phyloP scores from a whole-genome alignment of 31 red algal species.

The Endocladia muricata region DNA sequence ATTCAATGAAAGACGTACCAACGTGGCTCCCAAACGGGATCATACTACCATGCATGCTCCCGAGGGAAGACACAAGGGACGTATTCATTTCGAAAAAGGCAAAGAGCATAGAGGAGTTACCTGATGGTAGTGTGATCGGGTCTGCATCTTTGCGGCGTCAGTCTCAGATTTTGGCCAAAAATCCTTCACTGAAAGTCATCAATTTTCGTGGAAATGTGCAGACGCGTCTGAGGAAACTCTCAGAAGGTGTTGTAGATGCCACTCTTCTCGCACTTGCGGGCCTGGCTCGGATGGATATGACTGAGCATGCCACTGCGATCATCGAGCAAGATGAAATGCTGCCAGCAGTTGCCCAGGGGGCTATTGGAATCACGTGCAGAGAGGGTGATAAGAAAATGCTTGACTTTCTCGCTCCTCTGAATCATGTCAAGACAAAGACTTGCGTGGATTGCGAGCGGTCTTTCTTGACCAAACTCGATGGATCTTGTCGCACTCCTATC shows the following conservation, averaged over 20 bases:
- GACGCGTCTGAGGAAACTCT: conserved; percentile 90
- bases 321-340: conserved; percentile 95
- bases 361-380: conserved; percentile 97
- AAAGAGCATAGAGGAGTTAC: conserved; percentile 72
- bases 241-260: conserved; percentile 88
- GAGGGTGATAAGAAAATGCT: conserved; percentile 68
- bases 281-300: conserved; percentile 86
- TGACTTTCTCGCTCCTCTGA: conserved; percentile 75
- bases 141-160: conserved; percentile 91
- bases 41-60: conserved; percentile 83
- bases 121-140: conserved; percentile 90
- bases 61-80: conserved; percentile 94
- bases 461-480: conserved; percentile 89
- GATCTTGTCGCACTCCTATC: conserved; percentile 98
- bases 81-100: conserved; percentile 94
- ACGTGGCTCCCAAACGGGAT: conserved; percentile 94
- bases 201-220: conserved; percentile 99
- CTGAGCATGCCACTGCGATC: conserved; percentile 75
- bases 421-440: conserved; percentile 72
- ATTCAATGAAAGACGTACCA: conserved; percentile 99
- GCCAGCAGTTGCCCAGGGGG: conserved; percentile 98
- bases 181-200: conserved; percentile 86
- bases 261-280: conserved; percentile 95
- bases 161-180: conserved; percentile 93
- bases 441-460: conserved; percentile 93